Evolutionary conservation across 1,284 basidiomycete species (phyloP).

Genomic region (Pseudozyma flocculosa): DNA sequence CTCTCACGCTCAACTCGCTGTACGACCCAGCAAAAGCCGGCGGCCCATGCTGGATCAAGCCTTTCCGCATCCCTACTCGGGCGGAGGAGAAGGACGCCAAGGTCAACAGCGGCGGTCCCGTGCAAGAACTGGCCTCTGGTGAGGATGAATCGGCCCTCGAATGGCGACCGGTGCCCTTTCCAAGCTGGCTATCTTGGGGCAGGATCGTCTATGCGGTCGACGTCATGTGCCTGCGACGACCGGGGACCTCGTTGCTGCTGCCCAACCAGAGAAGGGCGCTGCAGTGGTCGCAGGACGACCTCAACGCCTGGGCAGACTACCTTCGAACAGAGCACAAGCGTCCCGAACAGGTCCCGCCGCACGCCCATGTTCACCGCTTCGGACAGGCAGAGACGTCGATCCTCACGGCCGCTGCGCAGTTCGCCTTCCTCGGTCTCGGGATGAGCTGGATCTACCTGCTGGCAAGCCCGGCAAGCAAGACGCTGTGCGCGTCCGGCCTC

Average conservation of each 20-base stretch:
- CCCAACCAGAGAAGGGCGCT: slow-evolving; percentile 18
- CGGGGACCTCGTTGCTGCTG: slow-evolving; percentile 12
- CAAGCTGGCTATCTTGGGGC: slow-evolving; percentile 4
- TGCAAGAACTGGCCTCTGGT: slow-evolving; percentile 4
- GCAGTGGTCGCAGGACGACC: slow-evolving; percentile 16
- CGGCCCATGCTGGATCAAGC: slow-evolving; percentile 17
- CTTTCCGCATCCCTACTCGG: slow-evolving; percentile 1
- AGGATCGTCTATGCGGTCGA: slow-evolving; percentile 16
- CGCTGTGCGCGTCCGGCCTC: slow-evolving; percentile 14
- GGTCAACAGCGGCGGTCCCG: background rate
- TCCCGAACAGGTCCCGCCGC: slow-evolving; percentile 12
- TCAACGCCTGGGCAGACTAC: slow-evolving; percentile 20
- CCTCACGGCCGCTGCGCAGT: slow-evolving; percentile 4
- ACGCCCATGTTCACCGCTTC: slow-evolving; percentile 20
- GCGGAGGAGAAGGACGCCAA: background rate
- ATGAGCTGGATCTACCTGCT: slow-evolving; percentile 14
- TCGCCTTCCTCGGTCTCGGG: slow-evolving; percentile 4
- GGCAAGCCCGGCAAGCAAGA: slow-evolving; percentile 8
- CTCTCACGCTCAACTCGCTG: slow-evolving; percentile 1
- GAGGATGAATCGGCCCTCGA: slow-evolving; percentile 10
- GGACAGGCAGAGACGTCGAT: slow-evolving; percentile 24
- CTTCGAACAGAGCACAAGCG: slow-evolving; percentile 11
- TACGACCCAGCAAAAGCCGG: background rate
- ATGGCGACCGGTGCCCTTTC: slow-evolving; percentile 17
- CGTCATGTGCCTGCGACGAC: slow-evolving; percentile 8